Evolutionary conservation across 2,329 filamentous ascomycete species (phyloP), one percentile per base, ranked within the genome.

Genomic region (Drechslerella stenobrocha): DNA sequence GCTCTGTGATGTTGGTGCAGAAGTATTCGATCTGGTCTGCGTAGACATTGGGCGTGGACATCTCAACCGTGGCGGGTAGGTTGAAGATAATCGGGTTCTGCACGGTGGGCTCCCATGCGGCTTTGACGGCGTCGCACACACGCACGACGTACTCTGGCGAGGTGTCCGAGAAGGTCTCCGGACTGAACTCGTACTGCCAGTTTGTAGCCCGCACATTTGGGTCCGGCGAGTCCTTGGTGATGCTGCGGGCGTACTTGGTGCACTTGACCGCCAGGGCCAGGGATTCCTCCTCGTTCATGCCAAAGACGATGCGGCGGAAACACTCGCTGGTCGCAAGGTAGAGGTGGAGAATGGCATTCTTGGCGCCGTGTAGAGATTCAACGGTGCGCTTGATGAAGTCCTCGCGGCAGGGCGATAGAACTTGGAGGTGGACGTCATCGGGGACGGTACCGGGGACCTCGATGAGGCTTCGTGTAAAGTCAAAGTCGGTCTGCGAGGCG

Each of bases 11-110:
- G 75, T 92, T 82, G 52, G 81, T 84, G 80, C 90, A 95, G 78
- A 98, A 98, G 79, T 89, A 95, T 76, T 98, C 93, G 70, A 98
- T 89, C 79, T 95, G 88, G 75, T 98, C 93, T 50, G 93, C 93
- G 76, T 93, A 98, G 47, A 96, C 83, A 76, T 98, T 98, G 30
- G 91, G 91, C 0, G 93, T 96, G 0, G 89, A 79, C 85, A 96
- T 86, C 79, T 98, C 93, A 32, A 97, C 92, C 0, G 93, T 98
- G 1, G 93, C 92, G 0, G 93, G 92, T 52, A 98, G 82, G 79
- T 97, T 97, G 82, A 98, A 93, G 75, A 98, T 95, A 77, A 98
- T 89, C 47, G 87, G 89, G 73, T 85, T 86, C 76, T 89, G 84
- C 35, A 80, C 84, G 0, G 83, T 84, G 0, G 93, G 92, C 70